These are phyloP conservation scores for Globisporangium canariense DNA, from an alignment of 352 stramenopile species.

Conservation along the genomic window DNA sequence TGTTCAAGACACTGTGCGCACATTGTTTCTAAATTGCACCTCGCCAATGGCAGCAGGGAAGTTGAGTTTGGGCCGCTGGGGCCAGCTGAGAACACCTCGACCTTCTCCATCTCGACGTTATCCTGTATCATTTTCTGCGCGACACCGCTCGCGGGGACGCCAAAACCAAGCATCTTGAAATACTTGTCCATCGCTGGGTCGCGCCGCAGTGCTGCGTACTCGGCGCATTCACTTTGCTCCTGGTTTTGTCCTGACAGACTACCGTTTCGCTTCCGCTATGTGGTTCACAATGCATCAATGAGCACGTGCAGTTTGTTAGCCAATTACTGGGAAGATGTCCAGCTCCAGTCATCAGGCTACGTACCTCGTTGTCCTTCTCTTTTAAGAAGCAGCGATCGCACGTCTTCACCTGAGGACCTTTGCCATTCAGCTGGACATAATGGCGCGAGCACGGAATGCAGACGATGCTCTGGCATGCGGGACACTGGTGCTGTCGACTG, in stretches of 20 bases:
- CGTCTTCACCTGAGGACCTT: conserved; percentile 42
- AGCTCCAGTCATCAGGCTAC: background rate
- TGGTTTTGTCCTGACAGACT: conserved; percentile 3
- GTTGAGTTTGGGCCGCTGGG: conserved; percentile 24
- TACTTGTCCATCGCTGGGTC: conserved; percentile 81
- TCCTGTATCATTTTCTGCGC: conserved; percentile 83
- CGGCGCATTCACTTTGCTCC: conserved; percentile 33
- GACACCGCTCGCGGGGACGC: conserved; percentile 60
- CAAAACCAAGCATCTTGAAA: conserved; percentile 83
- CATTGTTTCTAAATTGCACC: background rate
- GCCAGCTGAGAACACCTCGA: conserved; percentile 55
- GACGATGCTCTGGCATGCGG: conserved; percentile 42
- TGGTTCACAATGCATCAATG: background rate
- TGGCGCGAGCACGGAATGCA: conserved; percentile 66
- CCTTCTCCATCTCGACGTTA: conserved; percentile 51
- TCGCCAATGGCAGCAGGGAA: background rate
- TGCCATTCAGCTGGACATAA: conserved; percentile 37
- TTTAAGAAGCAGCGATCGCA: conserved; percentile 79
- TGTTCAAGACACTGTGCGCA: background rate
- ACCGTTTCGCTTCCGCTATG: conserved; percentile 36
- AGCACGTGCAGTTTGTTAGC: background rate
- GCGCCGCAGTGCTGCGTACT: conserved; percentile 46
- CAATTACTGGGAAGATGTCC: background rate
- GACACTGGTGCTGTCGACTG: conserved; percentile 54
- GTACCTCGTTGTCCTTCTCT: conserved; percentile 57